Base-by-base conservation (phyloP, 176 grass and related monocot genomes). In the Otatea glauca region DNA sequence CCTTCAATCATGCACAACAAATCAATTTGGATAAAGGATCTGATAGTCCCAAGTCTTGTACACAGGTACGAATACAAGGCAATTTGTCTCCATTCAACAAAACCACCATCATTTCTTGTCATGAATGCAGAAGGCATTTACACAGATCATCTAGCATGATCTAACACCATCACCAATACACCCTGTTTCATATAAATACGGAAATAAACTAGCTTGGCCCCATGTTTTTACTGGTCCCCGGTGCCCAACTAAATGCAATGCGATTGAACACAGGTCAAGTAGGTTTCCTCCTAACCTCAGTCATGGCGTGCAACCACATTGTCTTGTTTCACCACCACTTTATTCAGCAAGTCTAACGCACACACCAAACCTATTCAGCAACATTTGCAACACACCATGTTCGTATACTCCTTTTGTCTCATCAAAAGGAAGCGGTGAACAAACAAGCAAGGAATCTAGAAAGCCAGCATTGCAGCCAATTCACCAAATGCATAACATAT, bases 401-500 rank as follows among this genome's bases (percentile, higher is more conserved):
- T 8, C 70, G 38, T 74, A 13, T 35, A 17, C 18, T 62, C 7
- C 12, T 24, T 65, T 9, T 53, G 16, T 53, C 21, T 51, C 29
- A 68, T 29, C n/a, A n/a, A 44, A n/a, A 34, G 14, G 25, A 37
- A 25, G 14, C 47, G 18, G 35, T 45, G 9, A 49, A 73, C 17
- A 79, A 55, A 73, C 56, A 70, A 37, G 24, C 23, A 78, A 51
- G 29, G 54, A 60, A 71, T 63, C 54, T 65, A 73, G 32, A 83
- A 55, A 68, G 13, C 55, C 39, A 74, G 25, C 47, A 11, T 27
- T 38, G 42, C 58, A 73, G 50, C 54, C 48, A 29, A 16, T 50
- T 70, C 53, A 69, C 5, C 45, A 24, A 47, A 25, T 14, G 15
- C 50, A 47, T 32, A 77, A 14, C 55, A 34, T 16, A 29, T 67